A percentile compares a stretch with the other conserved stretches of the same genome.
Evolutionary conservation across 306 rosid species (phyloP).

Genomic region (Prunus campanulata): DNA sequence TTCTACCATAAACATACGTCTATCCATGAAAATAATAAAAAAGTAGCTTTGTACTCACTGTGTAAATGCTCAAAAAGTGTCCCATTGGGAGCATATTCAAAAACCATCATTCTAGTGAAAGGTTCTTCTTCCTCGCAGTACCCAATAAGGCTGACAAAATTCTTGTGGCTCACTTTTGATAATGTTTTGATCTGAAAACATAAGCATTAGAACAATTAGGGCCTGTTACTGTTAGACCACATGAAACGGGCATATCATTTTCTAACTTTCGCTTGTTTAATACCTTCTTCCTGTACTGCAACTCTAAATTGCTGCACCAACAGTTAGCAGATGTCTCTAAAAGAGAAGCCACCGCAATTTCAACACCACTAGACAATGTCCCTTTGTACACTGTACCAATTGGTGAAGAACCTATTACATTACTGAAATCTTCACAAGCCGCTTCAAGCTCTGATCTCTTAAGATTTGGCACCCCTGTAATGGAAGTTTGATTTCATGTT

Average conservation of each 20-base stretch:
- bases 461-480: constrained; percentile 86
- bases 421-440: constrained; percentile 98
- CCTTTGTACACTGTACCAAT: constrained; percentile 86
- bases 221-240: background rate
- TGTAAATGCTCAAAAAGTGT: constrained; percentile 93
- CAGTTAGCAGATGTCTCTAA: constrained; percentile 44
- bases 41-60: constrained; percentile 46
- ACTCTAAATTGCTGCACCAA: constrained; percentile 68
- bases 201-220: constrained; percentile 26
- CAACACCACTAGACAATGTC: constrained; percentile 92
- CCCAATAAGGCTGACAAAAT: constrained; percentile 86
- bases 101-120: constrained; percentile 91
- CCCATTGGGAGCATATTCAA: constrained; percentile 94
- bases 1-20: too few species aligned
- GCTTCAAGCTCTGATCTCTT: constrained; percentile 84
- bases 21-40: too few species aligned
- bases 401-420: constrained; percentile 75
- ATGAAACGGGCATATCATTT: constrained; percentile 6
- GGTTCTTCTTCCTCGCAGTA: constrained; percentile 85
- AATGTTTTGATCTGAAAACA: constrained; percentile 65
- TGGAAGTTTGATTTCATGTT: constrained; percentile 22
- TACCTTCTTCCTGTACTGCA: constrained; percentile 89
- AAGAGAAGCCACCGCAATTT: constrained; percentile 82
- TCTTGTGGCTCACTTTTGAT: constrained; percentile 93
- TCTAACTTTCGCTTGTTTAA: background rate